These are phyloP conservation scores for Apostasia ramifera DNA, from an alignment of 106 monocot genomes.

Conservation along the genomic window DNA sequence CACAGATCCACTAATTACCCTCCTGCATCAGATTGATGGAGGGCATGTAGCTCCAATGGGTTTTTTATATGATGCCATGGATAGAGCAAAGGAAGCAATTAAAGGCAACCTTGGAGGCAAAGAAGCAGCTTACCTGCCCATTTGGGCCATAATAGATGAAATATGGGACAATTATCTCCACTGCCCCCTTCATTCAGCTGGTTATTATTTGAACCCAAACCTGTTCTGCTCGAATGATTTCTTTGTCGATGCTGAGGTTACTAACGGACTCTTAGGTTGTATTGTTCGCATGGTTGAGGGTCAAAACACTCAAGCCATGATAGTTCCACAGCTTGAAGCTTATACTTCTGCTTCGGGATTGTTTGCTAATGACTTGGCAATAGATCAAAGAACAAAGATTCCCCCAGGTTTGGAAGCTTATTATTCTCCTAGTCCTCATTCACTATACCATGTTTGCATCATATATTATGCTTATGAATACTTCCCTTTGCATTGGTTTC, in stretches of 20 bases:
- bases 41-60: slow-evolving; percentile 46
- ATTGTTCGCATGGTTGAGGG: slow-evolving; percentile 36
- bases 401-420: slow-evolving; percentile 44
- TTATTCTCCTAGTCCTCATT: slow-evolving; percentile 1
- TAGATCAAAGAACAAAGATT: slow-evolving; percentile 44
- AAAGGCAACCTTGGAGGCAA: slow-evolving; percentile 39
- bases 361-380: slow-evolving; percentile 32
- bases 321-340: slow-evolving; percentile 55
- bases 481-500: no score
- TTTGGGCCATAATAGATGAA: slow-evolving; percentile 62
- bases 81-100: slow-evolving; percentile 63
- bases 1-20: slow-evolving; percentile 42
- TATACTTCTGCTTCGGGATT: slow-evolving; percentile 33
- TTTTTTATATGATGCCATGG: slow-evolving; percentile 77
- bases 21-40: slow-evolving; percentile 35
- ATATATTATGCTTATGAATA: background rate
- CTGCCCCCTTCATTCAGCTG: slow-evolving; percentile 63
- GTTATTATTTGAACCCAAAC: slow-evolving; percentile 65
- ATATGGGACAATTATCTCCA: slow-evolving; percentile 78
- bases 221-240: slow-evolving; percentile 55
- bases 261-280: slow-evolving; percentile 46
- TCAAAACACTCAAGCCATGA: slow-evolving; percentile 25
- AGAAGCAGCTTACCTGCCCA: slow-evolving; percentile 25
- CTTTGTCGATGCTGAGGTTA: slow-evolving; percentile 60
- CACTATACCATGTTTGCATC: background rate